Conservation (phyloP, 2,329 filamentous ascomycete species). For the Xylariaceae sp. region DNA sequence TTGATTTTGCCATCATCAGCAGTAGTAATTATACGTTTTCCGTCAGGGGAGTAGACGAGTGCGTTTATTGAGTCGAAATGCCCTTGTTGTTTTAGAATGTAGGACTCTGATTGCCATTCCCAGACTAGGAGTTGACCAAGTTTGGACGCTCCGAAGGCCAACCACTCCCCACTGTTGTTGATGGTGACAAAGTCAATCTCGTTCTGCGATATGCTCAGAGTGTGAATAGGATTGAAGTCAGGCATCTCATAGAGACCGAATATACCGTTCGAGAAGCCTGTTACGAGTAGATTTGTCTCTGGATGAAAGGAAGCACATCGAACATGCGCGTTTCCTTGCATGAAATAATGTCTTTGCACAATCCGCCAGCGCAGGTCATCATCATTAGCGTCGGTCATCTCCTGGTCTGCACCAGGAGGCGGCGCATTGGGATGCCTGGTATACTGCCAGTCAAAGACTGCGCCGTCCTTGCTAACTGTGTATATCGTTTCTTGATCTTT, state of each 20-base stretch:
- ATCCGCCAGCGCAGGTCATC: constrained; percentile 83
- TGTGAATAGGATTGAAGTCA: constrained; percentile 92
- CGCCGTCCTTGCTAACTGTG: constrained; percentile 95
- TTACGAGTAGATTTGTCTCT: constrained; percentile 83
- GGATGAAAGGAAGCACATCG: constrained; percentile 89
- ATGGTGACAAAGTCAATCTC: constrained; percentile 93
- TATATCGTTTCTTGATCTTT: constrained; percentile 92
- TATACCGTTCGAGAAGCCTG: constrained; percentile 88
- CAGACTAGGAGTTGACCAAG: constrained; percentile 94
- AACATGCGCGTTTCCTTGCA: constrained; percentile 81
- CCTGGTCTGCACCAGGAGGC: constrained; percentile 50
- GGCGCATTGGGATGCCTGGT: constrained; percentile 53
- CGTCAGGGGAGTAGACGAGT: constrained; percentile 87
- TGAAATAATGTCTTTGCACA: constrained; percentile 85
- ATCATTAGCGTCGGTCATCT: constrained; percentile 55
- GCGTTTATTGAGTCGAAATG: constrained; percentile 96
- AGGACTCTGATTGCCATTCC: constrained; percentile 99
- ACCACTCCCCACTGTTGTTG: constrained; percentile 92
- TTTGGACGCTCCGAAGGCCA: constrained; percentile 93
- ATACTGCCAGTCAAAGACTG: constrained; percentile 91
- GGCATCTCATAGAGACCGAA: constrained; percentile 96
- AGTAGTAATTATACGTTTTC: constrained; percentile 85
- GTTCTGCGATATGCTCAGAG: constrained; percentile 87
- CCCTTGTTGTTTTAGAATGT: constrained; percentile 95
- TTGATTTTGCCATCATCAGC: constrained; percentile 98